These are phyloP conservation scores for Chimonanthus salicifolius DNA, from an alignment of 164 flowering plant species.

Conservation along the genomic window DNA sequence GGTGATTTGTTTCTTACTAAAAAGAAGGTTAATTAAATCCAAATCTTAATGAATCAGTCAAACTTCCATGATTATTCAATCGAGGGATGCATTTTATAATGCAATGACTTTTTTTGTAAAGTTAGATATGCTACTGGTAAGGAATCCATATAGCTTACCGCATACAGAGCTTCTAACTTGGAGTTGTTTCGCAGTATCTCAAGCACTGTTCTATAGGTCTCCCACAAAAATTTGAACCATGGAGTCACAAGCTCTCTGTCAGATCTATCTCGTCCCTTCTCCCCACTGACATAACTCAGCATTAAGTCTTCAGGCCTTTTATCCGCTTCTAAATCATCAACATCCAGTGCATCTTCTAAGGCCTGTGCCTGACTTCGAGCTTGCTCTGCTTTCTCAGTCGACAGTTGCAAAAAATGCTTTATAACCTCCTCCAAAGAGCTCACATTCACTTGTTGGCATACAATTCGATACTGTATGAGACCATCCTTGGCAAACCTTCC, in stretches of 20 bases:
- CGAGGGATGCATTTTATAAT: too few species aligned
- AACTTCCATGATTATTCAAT: too few species aligned
- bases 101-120: neutral
- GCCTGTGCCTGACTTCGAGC: constrained; percentile 91
- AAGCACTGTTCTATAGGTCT: constrained; percentile 90
- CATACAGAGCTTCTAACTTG: constrained; percentile 83
- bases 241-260: constrained; percentile 97
- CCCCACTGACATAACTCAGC: constrained; percentile 98
- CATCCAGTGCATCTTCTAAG: constrained; percentile 88
- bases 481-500: constrained; percentile 97
- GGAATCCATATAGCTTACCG: constrained; percentile 38
- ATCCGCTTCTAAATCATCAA: constrained; percentile 94
- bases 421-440: constrained; percentile 91
- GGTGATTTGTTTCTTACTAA: neutral
- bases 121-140: neutral
- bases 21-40: too few species aligned
- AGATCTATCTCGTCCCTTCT: constrained; percentile 93
- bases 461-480: constrained; percentile 80
- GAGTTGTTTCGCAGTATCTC: constrained; percentile 92
- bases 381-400: constrained; percentile 86
- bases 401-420: constrained; percentile 87
- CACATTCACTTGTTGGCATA: constrained; percentile 94
- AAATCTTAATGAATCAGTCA: too few species aligned
- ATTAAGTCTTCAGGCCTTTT: constrained; percentile 91
- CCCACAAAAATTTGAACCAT: constrained; percentile 98